phyloP scores from a whole-genome alignment of 768 basidiomycete species.

The Tylopilus rubrobrunneus region DNA sequence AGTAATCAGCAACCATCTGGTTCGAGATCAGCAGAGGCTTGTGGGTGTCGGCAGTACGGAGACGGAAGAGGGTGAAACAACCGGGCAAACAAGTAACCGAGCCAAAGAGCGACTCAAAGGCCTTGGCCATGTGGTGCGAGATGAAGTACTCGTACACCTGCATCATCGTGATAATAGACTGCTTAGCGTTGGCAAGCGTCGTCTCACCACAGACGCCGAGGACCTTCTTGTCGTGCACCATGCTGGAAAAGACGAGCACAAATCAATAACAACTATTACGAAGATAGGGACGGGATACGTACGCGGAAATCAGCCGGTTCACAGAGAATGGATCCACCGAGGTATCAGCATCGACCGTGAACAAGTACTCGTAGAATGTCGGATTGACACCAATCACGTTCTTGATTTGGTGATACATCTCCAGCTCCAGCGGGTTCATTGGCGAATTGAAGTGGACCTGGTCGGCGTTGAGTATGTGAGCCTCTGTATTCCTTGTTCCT shows the following conservation, averaged over 20 bases:
- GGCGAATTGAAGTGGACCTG: constrained; percentile 95
- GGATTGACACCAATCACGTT: constrained; percentile 99
- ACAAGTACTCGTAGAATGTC: constrained; percentile 94
- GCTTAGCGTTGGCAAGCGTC: constrained; percentile 91
- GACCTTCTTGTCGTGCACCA: too few relatives aligned
- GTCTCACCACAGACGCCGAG: too few relatives aligned
- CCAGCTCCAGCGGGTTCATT: constrained; percentile 95
- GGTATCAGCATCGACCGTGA: constrained; percentile 94
- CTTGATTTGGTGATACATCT: constrained; percentile 99
- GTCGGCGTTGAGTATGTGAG: constrained; percentile 1
- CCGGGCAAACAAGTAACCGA: too few relatives aligned
- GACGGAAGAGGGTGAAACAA: too few relatives aligned
- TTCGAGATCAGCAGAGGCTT: constrained; percentile 93
- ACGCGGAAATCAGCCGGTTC: constrained; percentile 89
- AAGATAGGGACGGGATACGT: too few relatives aligned
- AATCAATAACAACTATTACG: too few relatives aligned
- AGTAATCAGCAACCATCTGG: constrained; percentile 81
- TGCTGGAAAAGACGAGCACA: too few relatives aligned
- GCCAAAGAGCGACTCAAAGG: too few relatives aligned
- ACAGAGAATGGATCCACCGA: constrained; percentile 84
- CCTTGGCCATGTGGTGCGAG: constrained; percentile 98
- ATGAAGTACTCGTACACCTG: constrained; percentile 99
- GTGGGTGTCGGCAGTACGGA: constrained; percentile 93
- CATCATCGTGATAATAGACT: constrained; percentile 96
- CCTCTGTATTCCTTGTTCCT: too few relatives aligned